Evolutionary conservation across 2,329 filamentous ascomycete genomes (phyloP).

Genomic region (Dryadomyces quercivorus): DNA sequence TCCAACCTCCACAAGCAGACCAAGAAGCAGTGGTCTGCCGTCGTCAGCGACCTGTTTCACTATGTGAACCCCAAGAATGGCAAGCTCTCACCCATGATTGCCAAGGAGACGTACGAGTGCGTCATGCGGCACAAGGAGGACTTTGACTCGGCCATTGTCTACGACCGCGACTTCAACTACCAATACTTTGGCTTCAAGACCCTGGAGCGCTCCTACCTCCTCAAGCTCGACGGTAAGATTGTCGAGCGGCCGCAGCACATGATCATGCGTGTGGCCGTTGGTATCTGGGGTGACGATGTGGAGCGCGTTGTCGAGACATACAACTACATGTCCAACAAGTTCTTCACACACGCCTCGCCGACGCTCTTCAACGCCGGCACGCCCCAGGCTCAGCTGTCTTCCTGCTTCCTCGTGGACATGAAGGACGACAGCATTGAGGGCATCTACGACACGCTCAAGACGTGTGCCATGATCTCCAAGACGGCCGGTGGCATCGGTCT

Average conservation of each 20-base stretch:
- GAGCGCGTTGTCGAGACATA: slow-evolving; percentile 96
- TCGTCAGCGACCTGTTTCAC: slow-evolving; percentile 85
- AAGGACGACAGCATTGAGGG: slow-evolving; percentile 99
- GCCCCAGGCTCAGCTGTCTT: slow-evolving; percentile 85
- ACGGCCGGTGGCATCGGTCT: slow-evolving; percentile 96
- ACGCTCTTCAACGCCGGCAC: slow-evolving; percentile 98
- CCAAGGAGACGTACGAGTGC: slow-evolving; percentile 76
- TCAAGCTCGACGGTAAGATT: slow-evolving; percentile 91
- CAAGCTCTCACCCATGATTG: slow-evolving; percentile 84
- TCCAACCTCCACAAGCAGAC: slow-evolving; percentile 99
- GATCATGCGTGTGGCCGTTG: slow-evolving; percentile 98
- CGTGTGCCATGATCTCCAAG: slow-evolving; percentile 99
- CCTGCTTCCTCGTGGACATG: slow-evolving; percentile 98
- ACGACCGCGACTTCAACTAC: slow-evolving; percentile 99
- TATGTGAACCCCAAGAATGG: slow-evolving; percentile 93
- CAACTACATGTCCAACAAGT: slow-evolving; percentile 97
- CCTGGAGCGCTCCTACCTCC: slow-evolving; percentile 89
- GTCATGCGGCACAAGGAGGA: slow-evolving; percentile 96
- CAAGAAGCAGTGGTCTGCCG: slow-evolving; percentile 98
- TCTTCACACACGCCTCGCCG: slow-evolving; percentile 95
- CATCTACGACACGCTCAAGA: slow-evolving; percentile 98
- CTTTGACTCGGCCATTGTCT: slow-evolving; percentile 96
- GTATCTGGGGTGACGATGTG: slow-evolving; percentile 89
- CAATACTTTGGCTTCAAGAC: slow-evolving; percentile 99
- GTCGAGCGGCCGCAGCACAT: slow-evolving; percentile 97